Percentiles rank a stretch among this genome's conserved stretches.
Evolutionary conservation across 805 yeast genomes (phyloP).

Genomic region (Maudiozyma saulgeensis): DNA sequence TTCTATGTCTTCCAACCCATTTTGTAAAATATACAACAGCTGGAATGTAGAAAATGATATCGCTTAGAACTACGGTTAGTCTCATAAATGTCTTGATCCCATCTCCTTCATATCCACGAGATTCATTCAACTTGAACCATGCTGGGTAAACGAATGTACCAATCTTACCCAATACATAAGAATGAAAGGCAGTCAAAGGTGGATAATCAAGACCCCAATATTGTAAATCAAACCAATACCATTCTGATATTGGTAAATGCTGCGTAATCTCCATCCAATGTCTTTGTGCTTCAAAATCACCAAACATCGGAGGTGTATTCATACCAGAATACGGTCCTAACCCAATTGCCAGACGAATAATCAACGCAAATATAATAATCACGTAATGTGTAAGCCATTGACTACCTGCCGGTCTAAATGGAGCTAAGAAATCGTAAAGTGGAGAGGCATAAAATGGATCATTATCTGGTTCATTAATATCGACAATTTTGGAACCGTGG

Average conservation of each 20-base stretch:
- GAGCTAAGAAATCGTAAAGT: conserved; percentile 63
- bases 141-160: conserved; percentile 52
- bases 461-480: conserved; percentile 3
- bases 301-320: conserved; percentile 66
- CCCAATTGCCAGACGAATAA: conserved; percentile 77
- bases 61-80: conserved; percentile 65
- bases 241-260: conserved; percentile 57
- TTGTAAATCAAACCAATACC: conserved; percentile 85
- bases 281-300: conserved; percentile 96
- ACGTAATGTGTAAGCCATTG: conserved; percentile 88
- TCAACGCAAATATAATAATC: conserved; percentile 59
- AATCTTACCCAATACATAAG: conserved; percentile 65
- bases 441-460: conserved; percentile 50
- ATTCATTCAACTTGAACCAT: conserved; percentile 69
- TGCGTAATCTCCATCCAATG: conserved; percentile 95
- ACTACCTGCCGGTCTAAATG: conserved; percentile 70
- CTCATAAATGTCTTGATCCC: conserved; percentile 77
- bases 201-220: conserved; percentile 99
- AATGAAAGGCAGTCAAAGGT: conserved; percentile 90
- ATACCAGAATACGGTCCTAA: conserved; percentile 80
- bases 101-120: conserved; percentile 65
- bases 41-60: conserved; percentile 65
- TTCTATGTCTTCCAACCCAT: conserved; percentile 54
- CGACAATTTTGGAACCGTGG: neutral
- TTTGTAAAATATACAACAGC: conserved; percentile 64